phyloP scores from a whole-genome alignment of 2,329 filamentous ascomycete species.

The Alternaria sp. region DNA sequence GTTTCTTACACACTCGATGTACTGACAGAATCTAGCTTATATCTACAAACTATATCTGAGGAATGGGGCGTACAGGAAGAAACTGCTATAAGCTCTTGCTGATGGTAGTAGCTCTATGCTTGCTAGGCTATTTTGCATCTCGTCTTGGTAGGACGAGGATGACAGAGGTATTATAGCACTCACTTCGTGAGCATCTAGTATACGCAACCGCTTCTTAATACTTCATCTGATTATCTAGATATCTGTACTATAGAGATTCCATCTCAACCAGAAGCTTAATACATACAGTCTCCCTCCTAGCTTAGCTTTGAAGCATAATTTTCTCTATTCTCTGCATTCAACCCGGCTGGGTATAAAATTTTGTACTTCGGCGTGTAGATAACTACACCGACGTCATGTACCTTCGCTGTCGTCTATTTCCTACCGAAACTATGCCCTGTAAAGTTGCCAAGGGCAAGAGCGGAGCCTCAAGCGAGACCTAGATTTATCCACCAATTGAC shows the following conservation, averaged over 20 bases:
- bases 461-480: slow-evolving; percentile 15
- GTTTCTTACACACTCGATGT: neutral
- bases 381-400: neutral
- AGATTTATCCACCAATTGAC: slow-evolving; percentile 26
- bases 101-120: neutral
- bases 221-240: neutral
- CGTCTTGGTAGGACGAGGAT: neutral
- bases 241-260: rapidly evolving
- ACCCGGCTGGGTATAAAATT: neutral
- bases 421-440: slow-evolving; percentile 17
- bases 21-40: neutral
- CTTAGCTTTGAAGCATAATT: too few species aligned
- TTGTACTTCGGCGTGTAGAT: neutral
- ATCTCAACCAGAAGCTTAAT: neutral
- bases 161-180: neutral
- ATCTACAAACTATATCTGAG: too few species aligned
- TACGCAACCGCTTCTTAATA: neutral
- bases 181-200: too few species aligned
- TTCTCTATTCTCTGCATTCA: too few species aligned
- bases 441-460: slow-evolving; percentile 14
- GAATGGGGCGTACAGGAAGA: neutral
- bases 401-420: slow-evolving; percentile 12
- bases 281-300: too few species aligned
- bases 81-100: neutral
- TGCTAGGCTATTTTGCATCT: neutral